Percentiles rank a stretch among this genome's conserved stretches.
Evolutionary conservation across 768 basidiomycete species (phyloP).

Genomic region (Naganishia kalamii): DNA sequence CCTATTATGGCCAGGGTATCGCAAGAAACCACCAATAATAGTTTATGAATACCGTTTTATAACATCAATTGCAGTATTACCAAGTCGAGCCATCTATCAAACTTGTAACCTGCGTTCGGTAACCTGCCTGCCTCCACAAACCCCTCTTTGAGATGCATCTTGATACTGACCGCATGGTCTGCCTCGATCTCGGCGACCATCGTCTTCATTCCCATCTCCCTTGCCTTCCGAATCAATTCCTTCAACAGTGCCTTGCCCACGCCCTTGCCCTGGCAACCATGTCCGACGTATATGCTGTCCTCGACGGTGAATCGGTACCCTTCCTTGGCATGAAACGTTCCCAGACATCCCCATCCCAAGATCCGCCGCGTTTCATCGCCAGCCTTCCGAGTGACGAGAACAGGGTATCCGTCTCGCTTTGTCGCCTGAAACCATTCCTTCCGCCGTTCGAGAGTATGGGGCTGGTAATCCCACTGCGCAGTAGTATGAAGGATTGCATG

Average conservation of each 20-base stretch:
- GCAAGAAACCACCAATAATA: no score
- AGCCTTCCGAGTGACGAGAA: neutral
- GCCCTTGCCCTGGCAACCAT: neutral
- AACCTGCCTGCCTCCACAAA: conserved; percentile 16
- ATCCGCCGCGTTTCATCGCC: neutral
- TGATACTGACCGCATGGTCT: conserved; percentile 2
- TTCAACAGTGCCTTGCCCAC: conserved; percentile 7
- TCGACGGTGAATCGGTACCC: conserved; percentile 12
- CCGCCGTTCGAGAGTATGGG: neutral
- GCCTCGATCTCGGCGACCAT: conserved; percentile 18
- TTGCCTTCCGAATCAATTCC: neutral
- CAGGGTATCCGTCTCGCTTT: neutral
- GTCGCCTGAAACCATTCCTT: conserved; percentile 3
- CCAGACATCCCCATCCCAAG: conserved; percentile 9
- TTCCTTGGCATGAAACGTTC: conserved; percentile 13
- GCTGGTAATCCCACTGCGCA: conserved; percentile 8
- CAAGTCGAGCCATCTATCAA: conserved; percentile 17
- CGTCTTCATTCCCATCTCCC: conserved; percentile 15
- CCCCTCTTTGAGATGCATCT: conserved; percentile 12
- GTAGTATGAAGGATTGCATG: conserved; percentile 6
- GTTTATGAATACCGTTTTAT: no score
- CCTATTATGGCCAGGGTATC: neutral
- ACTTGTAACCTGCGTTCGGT: conserved; percentile 10
- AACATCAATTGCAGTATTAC: conserved; percentile 17
- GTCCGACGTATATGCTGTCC: conserved; percentile 1